Evolutionary conservation across 805 yeast species (phyloP), one percentile per base, ranked within the genome.

Genomic region (Babjeviella inositovora): DNA sequence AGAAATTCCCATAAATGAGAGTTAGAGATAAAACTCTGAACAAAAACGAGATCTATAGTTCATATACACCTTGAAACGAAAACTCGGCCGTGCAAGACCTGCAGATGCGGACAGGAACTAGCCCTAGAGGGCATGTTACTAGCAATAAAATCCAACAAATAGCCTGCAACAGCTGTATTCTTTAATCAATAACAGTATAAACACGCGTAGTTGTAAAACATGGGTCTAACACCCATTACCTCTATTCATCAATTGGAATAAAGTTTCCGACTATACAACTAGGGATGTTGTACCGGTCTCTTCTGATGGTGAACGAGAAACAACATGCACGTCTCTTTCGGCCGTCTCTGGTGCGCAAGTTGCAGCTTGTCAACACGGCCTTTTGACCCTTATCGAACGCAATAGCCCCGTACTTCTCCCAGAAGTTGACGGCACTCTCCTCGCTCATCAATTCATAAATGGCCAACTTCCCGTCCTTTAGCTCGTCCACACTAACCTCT

Each of bases 341-440:
- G 0, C 93, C 93, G 37, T 81, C 93, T 34, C 70, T 69, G 1
- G 92, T 73, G 36, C 92, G 57, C 29, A 87, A 54, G 35, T 76
- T 81, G 50, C 97, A 87, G 44, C 93, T 76, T 1, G 95, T 85
- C 35, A 87, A 50, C 4, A 87, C 94, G 0, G 96, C 95, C 41
- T 87, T 87, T 38, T 85, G 96, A 2, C 90, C 87, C 34, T 85
- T 77, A 39, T 87, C 96, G 49, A 87, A 85, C 4, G 97, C 96
- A 39, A 85, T 80, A 4, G 93, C 84, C 3, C 95, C 95, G 39
- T 85, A 87, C 43, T 85, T 85, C 39, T 87, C 97, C 97, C 97
- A 87, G 43, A 82, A 87, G 37, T 82, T 85, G 11, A 87, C 96
- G 14, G 95, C 92, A 39, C 93, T 77, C 35, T 85, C 95, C 44